Evolutionary conservation across 2,329 filamentous ascomycete species (phyloP), one percentile per base, ranked within the genome.

Genomic region (Mycosphaerella arachidis): DNA sequence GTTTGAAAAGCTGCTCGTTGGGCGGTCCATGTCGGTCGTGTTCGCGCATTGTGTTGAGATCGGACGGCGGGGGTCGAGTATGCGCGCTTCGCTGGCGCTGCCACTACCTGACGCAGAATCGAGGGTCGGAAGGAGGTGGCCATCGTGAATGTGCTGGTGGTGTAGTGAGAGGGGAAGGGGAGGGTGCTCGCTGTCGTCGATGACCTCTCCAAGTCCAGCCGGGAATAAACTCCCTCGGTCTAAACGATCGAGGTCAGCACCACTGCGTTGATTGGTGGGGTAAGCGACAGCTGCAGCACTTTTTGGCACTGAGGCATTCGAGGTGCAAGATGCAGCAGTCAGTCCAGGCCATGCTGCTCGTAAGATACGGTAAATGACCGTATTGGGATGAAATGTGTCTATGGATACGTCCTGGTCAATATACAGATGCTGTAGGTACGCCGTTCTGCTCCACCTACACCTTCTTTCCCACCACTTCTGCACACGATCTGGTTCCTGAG

Each of bases 1-100:
- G 88, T 90, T 78, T 97, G 92, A 84, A 99, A 96, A 69, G 90
- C 87, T 67, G 92, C 88, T 75, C 86, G 75, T 68, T 70, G 77
- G 73, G 66, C 58, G 64, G 76, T 70, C 69, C 74, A 76, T 55
- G 74, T 72, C 57, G 72, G 72, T 68, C 63, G 67, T 64, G 60
- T 66, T 56, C 58, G 67, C 64, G 63, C 67, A 54, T 61, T 52
- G 50, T 35, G 67, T 61, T 65, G 66, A 48, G 63, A 56, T 63
- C 72, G 71, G 68, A 72, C 69, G 59, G 76, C 73, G 43, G 68
- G 56, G 62, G 61, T 55, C 56, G 71, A 68, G 70, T 67, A 66
- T 58, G 74, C 69, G 68, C 79, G 79, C 71, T 75, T 75, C 57
- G 76, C 61, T 55, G 68, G 62, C n/a, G 68, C 60, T 51, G 72